These are phyloP conservation scores for Rhododendron kiyosumense DNA, from an alignment of 148 eudicot genomes.

Conservation along the genomic window DNA sequence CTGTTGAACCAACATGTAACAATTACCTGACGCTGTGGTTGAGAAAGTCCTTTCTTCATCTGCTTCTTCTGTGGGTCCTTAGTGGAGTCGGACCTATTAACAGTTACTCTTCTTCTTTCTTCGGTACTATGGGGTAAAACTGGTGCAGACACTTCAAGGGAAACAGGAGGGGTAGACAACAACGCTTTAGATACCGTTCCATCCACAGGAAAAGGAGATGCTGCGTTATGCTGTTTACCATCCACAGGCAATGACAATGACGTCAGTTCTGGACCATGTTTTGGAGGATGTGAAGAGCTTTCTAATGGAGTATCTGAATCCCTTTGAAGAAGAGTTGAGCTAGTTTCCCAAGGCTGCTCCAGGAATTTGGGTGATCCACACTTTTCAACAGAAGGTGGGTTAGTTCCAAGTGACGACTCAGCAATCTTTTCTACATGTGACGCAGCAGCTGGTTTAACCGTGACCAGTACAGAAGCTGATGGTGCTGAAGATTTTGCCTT, in stretches of 20 bases:
- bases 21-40: conserved; percentile 37
- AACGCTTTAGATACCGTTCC: not conserved
- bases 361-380: conserved; percentile 14
- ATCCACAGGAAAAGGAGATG: conserved; percentile 11
- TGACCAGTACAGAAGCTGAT: conserved; percentile 28
- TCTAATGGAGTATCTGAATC: conserved; percentile 15
- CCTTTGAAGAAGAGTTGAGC: conserved; percentile 15
- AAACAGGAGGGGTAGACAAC: conserved; percentile 13
- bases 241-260: conserved; percentile 3
- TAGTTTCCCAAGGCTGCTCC: conserved; percentile 16
- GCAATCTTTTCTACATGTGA: conserved; percentile 24
- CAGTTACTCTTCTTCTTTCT: conserved; percentile 20
- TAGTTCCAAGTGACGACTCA: conserved; percentile 17
- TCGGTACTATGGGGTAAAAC: conserved; percentile 14
- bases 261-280: conserved; percentile 8
- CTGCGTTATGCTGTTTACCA: conserved; percentile 12
- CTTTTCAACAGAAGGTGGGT: conserved; percentile 19
- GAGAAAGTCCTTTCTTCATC: conserved; percentile 21
- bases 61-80: conserved; percentile 27
- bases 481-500: conserved; percentile 16
- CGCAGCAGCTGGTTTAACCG: conserved; percentile 39
- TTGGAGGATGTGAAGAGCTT: conserved; percentile 18
- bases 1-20: not conserved
- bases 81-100: conserved; percentile 19
- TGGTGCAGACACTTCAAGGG: conserved; percentile 25